Evolutionary conservation across 2,329 filamentous ascomycete genomes (phyloP), one percentile per base, ranked within the genome.

Genomic region (Xylariaceae sp.): DNA sequence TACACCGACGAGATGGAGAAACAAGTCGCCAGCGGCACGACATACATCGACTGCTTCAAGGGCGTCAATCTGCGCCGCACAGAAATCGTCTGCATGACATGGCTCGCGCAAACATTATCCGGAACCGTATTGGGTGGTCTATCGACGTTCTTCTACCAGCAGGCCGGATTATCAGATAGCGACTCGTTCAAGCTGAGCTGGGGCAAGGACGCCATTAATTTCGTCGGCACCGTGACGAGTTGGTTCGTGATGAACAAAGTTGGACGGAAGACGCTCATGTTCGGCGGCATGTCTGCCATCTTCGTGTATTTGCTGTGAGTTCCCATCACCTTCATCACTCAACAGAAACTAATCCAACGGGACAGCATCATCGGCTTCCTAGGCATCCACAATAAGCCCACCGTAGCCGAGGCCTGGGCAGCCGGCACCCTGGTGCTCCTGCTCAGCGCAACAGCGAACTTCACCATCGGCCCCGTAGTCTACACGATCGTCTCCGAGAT

Each of bases 401-500:
- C 75, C 61, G 69, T 74, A 11, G 78, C 77, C 0, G 71, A 79
- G 18, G 77, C 45, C 69, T 75, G 72, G 69, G 73, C 73, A 0
- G 73, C 74, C 1, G 78, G 76, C 0, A 72, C 73, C 3, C 69
- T 81, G 56, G 70, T 79, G 0, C 64, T 81, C 9, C 66, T 79
- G 5, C 75, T 74, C 45, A 76, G 74, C 4, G 73, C 76, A 52
- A 69, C 73, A 3, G 79, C 79, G 65, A 77, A 77, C 67, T 71
- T 76, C 60, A 78, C 76, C 2, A 71, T 80, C 35, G 79, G 78
- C 0, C 78, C 77, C 1, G 73, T 78, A 10, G 73, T 75, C 8
- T 81, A 78, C 65, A 73, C 75, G 6, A 73, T 80, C 66, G 81
- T 79, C 1, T 73, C 77, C 2, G 78, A 81, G 61, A 73, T 75